phyloP scores from a whole-genome alignment of 164 flowering plant genomes.

The Echeveria elegans region DNA sequence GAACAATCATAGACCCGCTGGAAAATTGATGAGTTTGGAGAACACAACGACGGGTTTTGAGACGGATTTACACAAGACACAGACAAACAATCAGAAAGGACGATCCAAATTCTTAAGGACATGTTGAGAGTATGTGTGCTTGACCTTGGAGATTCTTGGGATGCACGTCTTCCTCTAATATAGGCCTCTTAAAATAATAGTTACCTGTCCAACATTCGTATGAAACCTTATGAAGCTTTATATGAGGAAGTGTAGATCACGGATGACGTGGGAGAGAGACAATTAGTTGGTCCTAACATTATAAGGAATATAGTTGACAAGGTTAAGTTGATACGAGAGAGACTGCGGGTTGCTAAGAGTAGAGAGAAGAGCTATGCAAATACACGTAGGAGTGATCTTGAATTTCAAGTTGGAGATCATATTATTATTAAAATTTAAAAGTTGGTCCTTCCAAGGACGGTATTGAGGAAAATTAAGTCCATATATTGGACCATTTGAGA shows the following conservation, averaged over 20 bases:
- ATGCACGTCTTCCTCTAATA: not conserved
- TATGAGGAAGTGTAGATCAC: constrained; percentile 8
- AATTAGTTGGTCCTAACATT: not conserved
- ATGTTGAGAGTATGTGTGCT: not conserved
- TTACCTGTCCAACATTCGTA: not conserved
- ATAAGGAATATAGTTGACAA: constrained; percentile 4
- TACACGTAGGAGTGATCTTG: not conserved
- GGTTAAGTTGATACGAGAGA: not conserved
- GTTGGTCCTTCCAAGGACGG: not conserved
- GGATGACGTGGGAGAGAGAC: not conserved
- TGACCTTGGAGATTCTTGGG: not conserved
- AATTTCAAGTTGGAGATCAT: constrained; percentile 5
- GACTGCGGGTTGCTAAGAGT: not conserved
- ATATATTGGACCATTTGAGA: not conserved
- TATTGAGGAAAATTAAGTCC: constrained; percentile 4
- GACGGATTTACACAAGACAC: not conserved
- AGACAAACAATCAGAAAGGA: not conserved
- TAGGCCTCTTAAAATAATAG: not conserved
- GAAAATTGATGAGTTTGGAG: not conserved
- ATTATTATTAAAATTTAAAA: not conserved
- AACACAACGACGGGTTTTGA: not conserved
- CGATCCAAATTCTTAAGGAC: not conserved
- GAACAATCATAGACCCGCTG: constrained; percentile 9
- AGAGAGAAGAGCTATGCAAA: constrained; percentile 7
- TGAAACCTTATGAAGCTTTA: constrained; percentile 7